phyloP scores from a whole-genome alignment of 257 asterid species.

The Rhazya stricta region DNA sequence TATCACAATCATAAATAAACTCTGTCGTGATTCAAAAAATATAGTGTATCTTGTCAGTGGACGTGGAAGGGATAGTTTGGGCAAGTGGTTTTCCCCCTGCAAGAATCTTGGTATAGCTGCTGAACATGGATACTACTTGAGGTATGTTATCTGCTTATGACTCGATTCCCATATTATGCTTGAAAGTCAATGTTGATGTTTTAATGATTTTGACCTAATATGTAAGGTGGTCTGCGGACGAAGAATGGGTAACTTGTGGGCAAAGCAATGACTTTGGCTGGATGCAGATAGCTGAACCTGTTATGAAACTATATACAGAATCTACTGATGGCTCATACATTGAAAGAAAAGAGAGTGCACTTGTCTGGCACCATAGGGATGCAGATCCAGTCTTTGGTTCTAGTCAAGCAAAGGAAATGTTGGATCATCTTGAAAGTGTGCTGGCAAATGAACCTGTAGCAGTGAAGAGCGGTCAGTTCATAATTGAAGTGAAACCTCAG shows the following conservation, averaged over 20 bases:
- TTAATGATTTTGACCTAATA: not conserved
- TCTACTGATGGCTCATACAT: constrained; percentile 47
- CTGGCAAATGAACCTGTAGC: constrained; percentile 49
- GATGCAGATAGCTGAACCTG: constrained; percentile 47
- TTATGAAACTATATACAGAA: constrained; percentile 45
- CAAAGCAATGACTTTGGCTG: constrained; percentile 40
- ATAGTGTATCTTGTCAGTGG: constrained; percentile 46
- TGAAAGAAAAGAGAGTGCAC: constrained; percentile 45
- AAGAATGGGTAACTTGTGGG: constrained; percentile 38
- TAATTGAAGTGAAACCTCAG: constrained; percentile 55
- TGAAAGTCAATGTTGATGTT: not conserved
- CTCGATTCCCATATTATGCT: not conserved
- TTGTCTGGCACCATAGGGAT: constrained; percentile 48
- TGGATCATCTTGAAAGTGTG: constrained; percentile 51
- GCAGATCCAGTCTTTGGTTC: constrained; percentile 52
- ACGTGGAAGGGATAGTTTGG: constrained; percentile 42
- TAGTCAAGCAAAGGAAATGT: constrained; percentile 48
- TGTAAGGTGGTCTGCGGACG: constrained; percentile 34
- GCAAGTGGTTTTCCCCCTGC: constrained; percentile 45
- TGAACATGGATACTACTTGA: constrained; percentile 43
- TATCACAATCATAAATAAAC: constrained; percentile 29
- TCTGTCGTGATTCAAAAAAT: constrained; percentile 35
- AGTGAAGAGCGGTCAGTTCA: constrained; percentile 48
- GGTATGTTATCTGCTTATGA: constrained; percentile 21
- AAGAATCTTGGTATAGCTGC: constrained; percentile 47